Evolutionary conservation across 2,329 filamentous ascomycete genomes (phyloP).

Genomic region (Xylaria sp.): DNA sequence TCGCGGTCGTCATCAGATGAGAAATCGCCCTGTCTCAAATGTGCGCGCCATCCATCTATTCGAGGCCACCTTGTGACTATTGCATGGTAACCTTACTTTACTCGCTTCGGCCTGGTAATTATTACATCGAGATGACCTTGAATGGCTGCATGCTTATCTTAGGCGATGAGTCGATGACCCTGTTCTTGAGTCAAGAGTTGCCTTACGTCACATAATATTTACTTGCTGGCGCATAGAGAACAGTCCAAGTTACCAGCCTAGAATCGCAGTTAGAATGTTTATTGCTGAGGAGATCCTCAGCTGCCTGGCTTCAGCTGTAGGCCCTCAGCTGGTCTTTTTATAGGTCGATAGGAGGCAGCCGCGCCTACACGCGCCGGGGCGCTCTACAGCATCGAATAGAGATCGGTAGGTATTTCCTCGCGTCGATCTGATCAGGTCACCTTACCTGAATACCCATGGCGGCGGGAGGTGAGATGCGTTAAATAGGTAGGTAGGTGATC

Average conservation of each 20-base stretch:
- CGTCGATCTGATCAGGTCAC: constrained; percentile 18
- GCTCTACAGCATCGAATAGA: neutral
- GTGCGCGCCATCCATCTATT: neutral
- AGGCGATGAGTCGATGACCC: neutral
- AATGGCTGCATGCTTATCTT: neutral
- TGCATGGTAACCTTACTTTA: neutral
- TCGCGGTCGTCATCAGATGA: constrained; percentile 2
- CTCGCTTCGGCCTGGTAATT: neutral
- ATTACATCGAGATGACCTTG: constrained; percentile 7
- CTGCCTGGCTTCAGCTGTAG: constrained; percentile 24
- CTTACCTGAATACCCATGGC: constrained; percentile 30
- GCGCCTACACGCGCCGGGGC: constrained; percentile 2
- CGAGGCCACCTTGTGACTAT: neutral
- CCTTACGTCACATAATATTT: constrained; percentile 17
- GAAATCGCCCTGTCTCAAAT: neutral
- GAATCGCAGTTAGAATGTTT: constrained; percentile 8
- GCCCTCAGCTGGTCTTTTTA: neutral
- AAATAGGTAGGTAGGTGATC: neutral
- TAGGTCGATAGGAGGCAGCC: constrained; percentile 5
- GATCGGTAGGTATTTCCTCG: neutral
- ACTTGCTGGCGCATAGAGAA: constrained; percentile 1
- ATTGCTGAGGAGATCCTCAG: constrained; percentile 15
- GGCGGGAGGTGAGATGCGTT: constrained; percentile 6
- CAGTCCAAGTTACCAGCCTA: neutral
- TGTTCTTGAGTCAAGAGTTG: neutral